phyloP scores from a whole-genome alignment of 768 basidiomycete genomes.

The Phaffia australis region DNA sequence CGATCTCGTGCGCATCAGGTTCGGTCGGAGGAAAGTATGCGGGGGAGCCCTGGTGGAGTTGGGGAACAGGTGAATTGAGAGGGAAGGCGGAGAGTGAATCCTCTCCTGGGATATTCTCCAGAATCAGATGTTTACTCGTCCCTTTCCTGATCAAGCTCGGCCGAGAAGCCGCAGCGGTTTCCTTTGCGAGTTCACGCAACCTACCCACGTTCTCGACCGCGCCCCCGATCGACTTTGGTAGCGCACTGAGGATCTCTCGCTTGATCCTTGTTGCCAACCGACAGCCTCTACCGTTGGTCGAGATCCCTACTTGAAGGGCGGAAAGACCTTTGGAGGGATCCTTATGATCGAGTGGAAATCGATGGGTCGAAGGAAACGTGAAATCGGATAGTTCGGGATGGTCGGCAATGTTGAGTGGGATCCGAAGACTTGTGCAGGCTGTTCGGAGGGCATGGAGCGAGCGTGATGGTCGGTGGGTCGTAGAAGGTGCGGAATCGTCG shows the following conservation, averaged over 20 bases:
- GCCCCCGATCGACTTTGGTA: conserved; percentile 60
- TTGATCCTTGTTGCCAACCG: conserved; percentile 66
- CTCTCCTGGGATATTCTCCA: conserved; percentile 9
- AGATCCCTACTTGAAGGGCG: conserved; percentile 55
- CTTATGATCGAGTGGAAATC: conserved; percentile 48
- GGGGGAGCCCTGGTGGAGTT: conserved; percentile 30
- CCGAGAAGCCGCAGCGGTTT: conserved; percentile 37
- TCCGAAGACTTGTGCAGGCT: conserved; percentile 49
- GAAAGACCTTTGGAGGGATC: conserved; percentile 27
- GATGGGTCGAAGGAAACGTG: conserved; percentile 72
- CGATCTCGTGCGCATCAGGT: conserved; percentile 27
- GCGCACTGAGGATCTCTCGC: conserved; percentile 64
- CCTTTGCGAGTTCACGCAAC: conserved; percentile 44
- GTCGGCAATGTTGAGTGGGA: conserved; percentile 80
- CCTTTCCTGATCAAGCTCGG: conserved; percentile 41
- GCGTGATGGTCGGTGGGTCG: conserved; percentile 40
- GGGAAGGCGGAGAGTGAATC: conserved; percentile 27
- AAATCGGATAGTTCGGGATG: conserved; percentile 79
- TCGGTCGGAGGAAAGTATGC: background rate
- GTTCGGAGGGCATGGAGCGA: conserved; percentile 54
- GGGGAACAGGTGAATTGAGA: conserved; percentile 41
- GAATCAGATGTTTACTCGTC: background rate
- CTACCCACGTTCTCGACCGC: conserved; percentile 65
- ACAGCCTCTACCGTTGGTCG: conserved; percentile 87
- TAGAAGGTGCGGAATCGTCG: conserved; percentile 18